These are phyloP conservation scores for Dothistroma pini DNA, from an alignment of 2,329 filamentous ascomycete species.

Conservation along the genomic window DNA sequence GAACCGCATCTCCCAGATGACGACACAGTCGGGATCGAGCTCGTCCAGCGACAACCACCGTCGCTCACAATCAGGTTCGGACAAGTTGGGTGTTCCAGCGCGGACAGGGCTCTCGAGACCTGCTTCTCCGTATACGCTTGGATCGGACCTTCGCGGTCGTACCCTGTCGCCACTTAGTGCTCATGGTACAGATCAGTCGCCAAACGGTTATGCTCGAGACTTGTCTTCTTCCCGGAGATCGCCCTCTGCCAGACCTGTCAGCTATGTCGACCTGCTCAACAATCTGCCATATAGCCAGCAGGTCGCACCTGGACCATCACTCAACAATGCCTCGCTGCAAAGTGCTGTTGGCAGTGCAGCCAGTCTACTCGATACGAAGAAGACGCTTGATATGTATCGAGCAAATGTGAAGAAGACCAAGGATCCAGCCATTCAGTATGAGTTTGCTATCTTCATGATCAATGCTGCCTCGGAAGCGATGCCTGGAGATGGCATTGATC, in stretches of 20 bases:
- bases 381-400: slow-evolving; percentile 97
- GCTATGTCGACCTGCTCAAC: slow-evolving; percentile 60
- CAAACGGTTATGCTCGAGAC: slow-evolving; percentile 44
- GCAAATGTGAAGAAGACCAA: slow-evolving; percentile 97
- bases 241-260: slow-evolving; percentile 56
- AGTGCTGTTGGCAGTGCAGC: slow-evolving; percentile 82
- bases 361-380: slow-evolving; percentile 82
- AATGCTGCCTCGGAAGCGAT: slow-evolving; percentile 77
- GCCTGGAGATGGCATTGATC: slow-evolving; percentile 38
- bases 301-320: slow-evolving; percentile 56
- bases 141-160: slow-evolving; percentile 68
- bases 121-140: slow-evolving; percentile 69
- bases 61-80: slow-evolving; percentile 31
- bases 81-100: slow-evolving; percentile 35
- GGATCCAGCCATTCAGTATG: slow-evolving; percentile 85
- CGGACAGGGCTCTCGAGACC: slow-evolving; percentile 53
- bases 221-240: slow-evolving; percentile 52
- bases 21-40: slow-evolving; percentile 31
- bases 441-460: slow-evolving; percentile 92
- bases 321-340: slow-evolving; percentile 80
- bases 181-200: slow-evolving; percentile 38
- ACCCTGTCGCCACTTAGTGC: slow-evolving; percentile 52
- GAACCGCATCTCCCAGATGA: slow-evolving; percentile 32
- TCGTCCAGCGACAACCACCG: slow-evolving; percentile 24
- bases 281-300: slow-evolving; percentile 75